Base-by-base conservation (phyloP, 2,329 filamentous ascomycete genomes). In the Alternaria consortialis region DNA sequence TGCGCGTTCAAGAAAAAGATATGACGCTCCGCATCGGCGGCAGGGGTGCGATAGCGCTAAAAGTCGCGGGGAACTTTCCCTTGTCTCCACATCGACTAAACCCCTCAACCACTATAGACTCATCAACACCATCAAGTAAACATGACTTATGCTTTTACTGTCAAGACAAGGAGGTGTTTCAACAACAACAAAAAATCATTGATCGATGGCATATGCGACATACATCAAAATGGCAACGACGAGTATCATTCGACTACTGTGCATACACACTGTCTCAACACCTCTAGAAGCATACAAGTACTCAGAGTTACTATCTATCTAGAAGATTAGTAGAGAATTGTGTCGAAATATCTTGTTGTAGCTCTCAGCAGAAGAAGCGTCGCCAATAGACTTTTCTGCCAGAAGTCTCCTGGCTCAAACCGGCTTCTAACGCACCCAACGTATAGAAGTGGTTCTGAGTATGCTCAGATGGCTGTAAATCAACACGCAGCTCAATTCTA, bases 1-100 rank as follows among this genome's bases (percentile, higher is more conserved):
- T 56, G 57, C 58, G 40, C 53, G 47, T 46, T 64, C 56, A 53
- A 64, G 64, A 71, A 74, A 73, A 67, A 62, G 63, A 56, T 56
- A 64, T 65, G 60, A 68, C 58, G 60, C 65, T 66, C 67, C 64
- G 67, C 58, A 72, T 69, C 67, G 68, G 68, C 64, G 66, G 56
- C 66, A 68, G 69, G 69, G 68, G 51, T 32, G 53, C 53, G 52
- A 53, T 59, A 43, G 43, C 56, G 51, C 56, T 59, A 55, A 53
- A 17, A 5, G 37, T 46, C 39, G 56, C 56, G 56, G 56, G 56
- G 56, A 55, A 43, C 34, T 50, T 50, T 50, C 46, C 46, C 46
- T 50, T 7, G 46, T 50, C 46, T 15, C 46, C 46, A 50, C 46
- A 25, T 50, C 31, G 32, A 8, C 46, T 50, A 25, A 7, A 23